These are phyloP conservation scores for Amanita thiersii DNA, from an alignment of 768 basidiomycete genomes.

Conservation along the genomic window DNA sequence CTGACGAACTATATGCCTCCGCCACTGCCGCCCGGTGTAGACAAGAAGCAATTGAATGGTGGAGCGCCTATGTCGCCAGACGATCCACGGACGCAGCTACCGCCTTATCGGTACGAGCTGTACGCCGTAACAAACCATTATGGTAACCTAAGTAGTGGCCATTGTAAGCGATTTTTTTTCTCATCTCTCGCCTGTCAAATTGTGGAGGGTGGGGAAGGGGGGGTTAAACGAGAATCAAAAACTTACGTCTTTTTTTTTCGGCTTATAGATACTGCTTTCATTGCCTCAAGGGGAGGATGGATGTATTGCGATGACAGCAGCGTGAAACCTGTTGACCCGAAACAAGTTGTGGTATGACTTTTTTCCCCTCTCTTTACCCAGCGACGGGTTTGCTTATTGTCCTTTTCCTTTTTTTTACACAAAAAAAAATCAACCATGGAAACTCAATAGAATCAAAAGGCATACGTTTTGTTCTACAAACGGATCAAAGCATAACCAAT, in stretches of 20 bases:
- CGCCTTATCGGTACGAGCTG: conserved; percentile 88
- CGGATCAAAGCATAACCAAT: conserved; percentile 39
- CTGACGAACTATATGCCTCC: conserved; percentile 81
- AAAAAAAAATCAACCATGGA: too few relatives aligned
- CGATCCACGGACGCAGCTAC: conserved; percentile 77
- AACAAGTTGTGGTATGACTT: conserved; percentile 71
- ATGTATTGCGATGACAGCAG: conserved; percentile 92
- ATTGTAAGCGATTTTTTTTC: conserved; percentile 57
- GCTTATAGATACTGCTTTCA: conserved; percentile 79
- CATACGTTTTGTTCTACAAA: conserved; percentile 82
- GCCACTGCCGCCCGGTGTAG: conserved; percentile 59
- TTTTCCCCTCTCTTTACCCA: conserved; percentile 3
- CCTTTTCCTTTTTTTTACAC: conserved; percentile 4
- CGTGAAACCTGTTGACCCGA: conserved; percentile 61
- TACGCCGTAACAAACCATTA: conserved; percentile 96
- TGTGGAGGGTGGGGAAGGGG: too few relatives aligned
- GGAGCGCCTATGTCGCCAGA: conserved; percentile 37
- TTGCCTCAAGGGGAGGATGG: conserved; percentile 86
- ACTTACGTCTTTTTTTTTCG: conserved; percentile 2
- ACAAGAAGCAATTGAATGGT: conserved; percentile 38
- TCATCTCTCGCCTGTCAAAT: too few relatives aligned
- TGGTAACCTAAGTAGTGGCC: conserved; percentile 89
- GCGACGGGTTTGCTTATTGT: conserved; percentile 7
- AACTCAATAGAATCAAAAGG: conserved; percentile 39
- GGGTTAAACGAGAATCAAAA: too few relatives aligned